Base-by-base conservation (phyloP, 139 green algal genomes). In the Eudorina sp. region DNA sequence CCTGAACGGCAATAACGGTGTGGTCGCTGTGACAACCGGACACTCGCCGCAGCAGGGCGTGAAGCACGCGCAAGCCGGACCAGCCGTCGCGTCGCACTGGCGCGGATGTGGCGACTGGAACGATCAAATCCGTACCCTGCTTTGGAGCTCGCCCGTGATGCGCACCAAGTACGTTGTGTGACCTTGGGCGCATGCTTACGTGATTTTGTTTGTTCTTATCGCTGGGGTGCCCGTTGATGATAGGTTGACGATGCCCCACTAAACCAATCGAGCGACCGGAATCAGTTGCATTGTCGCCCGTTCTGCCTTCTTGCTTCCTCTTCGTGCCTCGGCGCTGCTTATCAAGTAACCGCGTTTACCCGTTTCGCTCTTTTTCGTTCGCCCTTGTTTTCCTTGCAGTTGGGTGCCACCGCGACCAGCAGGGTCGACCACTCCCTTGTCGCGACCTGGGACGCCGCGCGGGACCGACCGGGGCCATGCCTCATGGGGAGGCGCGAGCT, bases 111-210 rank as follows among this genome's bases (percentile, higher is more conserved):
- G 73, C 46, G 45, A 83, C n/a, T 83, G 75, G 75, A 83, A 83
- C 23, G 31, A 83, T 2, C 75, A 68, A 48, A 68, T 68, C 31
- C 48, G 75, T 7, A 45, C 45, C 25, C 13, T 83, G 48, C 75
- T 83, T 3, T 83, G 48, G 48, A 31, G 45, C 34, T 69, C 48
- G 2, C 75, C 75, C 1, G 18, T 81, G 29, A 81, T 81, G 73
- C 73, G 73, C 43, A 81, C 73, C 9, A 81, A 62, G 73, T 81
- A 41, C 62, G 73, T 81, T n/a, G n/a, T n/a, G n/a, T n/a, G n/a
- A n/a, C n/a, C n/a, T n/a, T n/a, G n/a, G n/a, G n/a, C n/a, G n/a
- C n/a, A n/a, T n/a, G n/a, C n/a, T n/a, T n/a, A n/a, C n/a, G n/a
- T n/a, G n/a, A n/a, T n/a, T n/a, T n/a, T n/a, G n/a, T n/a, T n/a